These are phyloP conservation scores for Penicillium maclennaniae DNA, from an alignment of 495 filamentous ascomycete species.

Conservation along the genomic window DNA sequence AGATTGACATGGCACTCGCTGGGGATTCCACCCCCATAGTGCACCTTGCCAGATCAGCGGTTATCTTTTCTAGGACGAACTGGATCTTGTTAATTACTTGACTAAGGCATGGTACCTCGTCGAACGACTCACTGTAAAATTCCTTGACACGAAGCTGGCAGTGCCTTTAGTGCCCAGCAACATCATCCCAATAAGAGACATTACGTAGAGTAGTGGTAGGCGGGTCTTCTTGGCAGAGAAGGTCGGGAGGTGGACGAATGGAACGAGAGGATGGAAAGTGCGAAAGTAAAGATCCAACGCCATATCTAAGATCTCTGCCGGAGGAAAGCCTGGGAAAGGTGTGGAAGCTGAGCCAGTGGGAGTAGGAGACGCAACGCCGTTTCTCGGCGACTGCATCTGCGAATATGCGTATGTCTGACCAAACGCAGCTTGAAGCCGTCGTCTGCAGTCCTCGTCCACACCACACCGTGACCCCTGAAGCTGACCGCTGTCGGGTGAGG, in stretches of 20 bases:
- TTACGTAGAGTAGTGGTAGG: constrained; percentile 41
- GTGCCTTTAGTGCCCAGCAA: constrained; percentile 49
- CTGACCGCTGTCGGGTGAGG: constrained; percentile 18
- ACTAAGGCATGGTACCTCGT: not conserved
- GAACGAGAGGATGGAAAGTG: constrained; percentile 48
- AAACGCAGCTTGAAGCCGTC: constrained; percentile 40
- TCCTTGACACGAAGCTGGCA: constrained; percentile 42
- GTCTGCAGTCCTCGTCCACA: constrained; percentile 47
- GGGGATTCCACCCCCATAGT: constrained; percentile 34
- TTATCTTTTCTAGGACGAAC: constrained; percentile 41
- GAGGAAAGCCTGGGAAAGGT: constrained; percentile 39
- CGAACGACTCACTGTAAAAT: constrained; percentile 37
- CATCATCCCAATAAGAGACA: constrained; percentile 52
- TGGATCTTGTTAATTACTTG: constrained; percentile 17
- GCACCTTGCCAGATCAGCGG: constrained; percentile 37
- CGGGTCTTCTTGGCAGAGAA: constrained; percentile 46
- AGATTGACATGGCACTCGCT: constrained; percentile 39
- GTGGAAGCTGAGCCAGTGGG: constrained; percentile 20
- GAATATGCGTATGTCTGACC: constrained; percentile 21
- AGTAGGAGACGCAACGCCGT: constrained; percentile 23
- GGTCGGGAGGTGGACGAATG: constrained; percentile 49
- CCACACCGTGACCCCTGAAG: constrained; percentile 43
- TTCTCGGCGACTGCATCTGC: constrained; percentile 23
- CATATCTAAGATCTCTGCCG: constrained; percentile 52
- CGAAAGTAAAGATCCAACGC: constrained; percentile 53